Conservation (phyloP, 2,329 filamentous ascomycete genomes). For the Davidsoniella australis region DNA sequence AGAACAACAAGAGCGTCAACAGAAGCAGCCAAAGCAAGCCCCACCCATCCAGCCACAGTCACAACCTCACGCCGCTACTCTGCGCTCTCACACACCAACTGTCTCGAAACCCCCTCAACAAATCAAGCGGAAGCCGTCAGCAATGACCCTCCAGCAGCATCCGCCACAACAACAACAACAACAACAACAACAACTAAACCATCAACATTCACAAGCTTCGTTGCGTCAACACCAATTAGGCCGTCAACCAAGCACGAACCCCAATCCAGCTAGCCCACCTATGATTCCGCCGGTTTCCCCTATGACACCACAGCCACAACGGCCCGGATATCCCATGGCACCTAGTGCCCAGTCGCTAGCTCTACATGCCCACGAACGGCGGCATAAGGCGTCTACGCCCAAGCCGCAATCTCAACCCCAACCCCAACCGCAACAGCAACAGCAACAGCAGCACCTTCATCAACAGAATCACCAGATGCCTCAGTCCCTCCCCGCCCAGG, state of each 20-base stretch:
- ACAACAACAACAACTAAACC: background rate
- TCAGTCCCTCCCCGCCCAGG: background rate
- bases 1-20: background rate
- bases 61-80: background rate
- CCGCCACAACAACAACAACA: background rate
- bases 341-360: background rate
- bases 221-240: no score
- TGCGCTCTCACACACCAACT: background rate
- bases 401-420: background rate
- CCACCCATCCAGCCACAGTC: background rate
- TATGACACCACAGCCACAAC: background rate
- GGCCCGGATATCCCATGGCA: background rate
- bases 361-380: no score
- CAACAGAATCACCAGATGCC: background rate
- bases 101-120: background rate
- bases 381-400: no score
- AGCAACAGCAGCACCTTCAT: slow-evolving; percentile 3
- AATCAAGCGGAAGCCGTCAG: background rate
- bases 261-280: no score
- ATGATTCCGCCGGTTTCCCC: background rate
- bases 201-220: no score
- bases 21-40: background rate
- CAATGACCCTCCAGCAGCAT: slow-evolving; percentile 2
- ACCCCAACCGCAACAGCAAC: slow-evolving; percentile 3
- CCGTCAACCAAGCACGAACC: no score